Percentiles rank a stretch among this genome's conserved stretches.
phyloP scores from a whole-genome alignment of 2,329 filamentous ascomycete genomes.

The Cladosporium velox region DNA sequence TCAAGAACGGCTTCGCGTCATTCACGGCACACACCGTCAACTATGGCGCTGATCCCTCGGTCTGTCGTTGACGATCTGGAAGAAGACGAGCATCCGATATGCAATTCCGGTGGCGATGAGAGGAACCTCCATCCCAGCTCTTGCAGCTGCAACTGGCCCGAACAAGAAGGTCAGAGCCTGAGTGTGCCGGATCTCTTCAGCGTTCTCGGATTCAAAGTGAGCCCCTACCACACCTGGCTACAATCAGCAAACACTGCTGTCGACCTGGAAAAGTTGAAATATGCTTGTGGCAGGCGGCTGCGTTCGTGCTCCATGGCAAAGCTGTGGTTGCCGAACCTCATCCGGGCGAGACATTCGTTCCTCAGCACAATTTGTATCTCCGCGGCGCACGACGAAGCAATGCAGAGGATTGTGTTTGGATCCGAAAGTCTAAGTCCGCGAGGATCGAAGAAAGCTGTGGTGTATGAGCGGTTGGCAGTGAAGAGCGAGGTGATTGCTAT shows the following conservation, averaged over 20 bases:
- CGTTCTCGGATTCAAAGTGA: constrained; percentile 23
- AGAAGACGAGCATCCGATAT: neutral
- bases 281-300: constrained; percentile 12
- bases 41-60: neutral
- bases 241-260: constrained; percentile 26
- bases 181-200: constrained; percentile 25
- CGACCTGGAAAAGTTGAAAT: constrained; percentile 33
- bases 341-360: constrained; percentile 32
- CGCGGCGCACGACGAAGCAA: constrained; percentile 38
- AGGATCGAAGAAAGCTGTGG: constrained; percentile 21
- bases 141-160: neutral
- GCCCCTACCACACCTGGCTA: constrained; percentile 32
- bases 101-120: neutral
- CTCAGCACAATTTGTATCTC: constrained; percentile 38
- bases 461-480: constrained; percentile 28
- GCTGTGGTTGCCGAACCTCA: constrained; percentile 34
- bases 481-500: constrained; percentile 29
- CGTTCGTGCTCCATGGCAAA: constrained; percentile 26
- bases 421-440: constrained; percentile 25
- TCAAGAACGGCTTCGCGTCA: neutral
- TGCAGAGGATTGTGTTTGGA: constrained; percentile 29
- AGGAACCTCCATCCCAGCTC: neutral
- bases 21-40: neutral
- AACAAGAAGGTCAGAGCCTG: neutral
- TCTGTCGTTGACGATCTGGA: neutral